Conservation (phyloP, 495 filamentous ascomycete genomes). For the Clavariopsis aquatica region DNA sequence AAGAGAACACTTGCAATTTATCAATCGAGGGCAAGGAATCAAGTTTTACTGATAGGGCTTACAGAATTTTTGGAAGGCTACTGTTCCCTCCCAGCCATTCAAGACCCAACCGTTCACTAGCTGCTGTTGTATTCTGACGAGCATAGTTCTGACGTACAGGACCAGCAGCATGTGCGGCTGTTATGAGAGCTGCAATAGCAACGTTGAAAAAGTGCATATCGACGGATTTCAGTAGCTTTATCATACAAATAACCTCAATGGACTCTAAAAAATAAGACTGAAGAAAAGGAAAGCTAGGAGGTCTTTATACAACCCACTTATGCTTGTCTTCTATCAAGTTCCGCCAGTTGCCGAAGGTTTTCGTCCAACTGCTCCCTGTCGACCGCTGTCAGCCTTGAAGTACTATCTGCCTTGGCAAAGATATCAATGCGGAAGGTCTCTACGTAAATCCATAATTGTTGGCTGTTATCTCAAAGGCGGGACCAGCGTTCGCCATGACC, state of each 20-base stretch:
- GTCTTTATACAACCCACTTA: constrained; percentile 1
- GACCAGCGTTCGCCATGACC: constrained; percentile 9
- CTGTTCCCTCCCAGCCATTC: constrained; percentile 27
- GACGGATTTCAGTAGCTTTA: too few species aligned
- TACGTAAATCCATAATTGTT: background rate
- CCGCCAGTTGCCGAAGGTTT: background rate
- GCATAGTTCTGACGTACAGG: background rate
- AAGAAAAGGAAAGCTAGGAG: background rate
- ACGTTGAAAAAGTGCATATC: background rate
- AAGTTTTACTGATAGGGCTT: background rate
- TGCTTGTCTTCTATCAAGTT: background rate
- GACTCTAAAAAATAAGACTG: background rate
- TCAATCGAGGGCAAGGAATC: background rate
- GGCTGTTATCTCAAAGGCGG: constrained; percentile 19
- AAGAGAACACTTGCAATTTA: constrained; percentile 12
- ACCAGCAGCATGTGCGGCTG: constrained; percentile 1
- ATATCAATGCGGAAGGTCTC: constrained; percentile 17
- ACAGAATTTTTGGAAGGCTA: constrained; percentile 24
- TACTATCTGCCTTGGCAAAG: constrained; percentile 12
- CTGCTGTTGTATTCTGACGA: constrained; percentile 18
- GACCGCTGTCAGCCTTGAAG: background rate
- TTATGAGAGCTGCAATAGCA: constrained; percentile 7
- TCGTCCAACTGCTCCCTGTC: background rate
- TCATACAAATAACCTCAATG: too few species aligned
- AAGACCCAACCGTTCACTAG: constrained; percentile 23